Percentiles rank a stretch among this genome's conserved stretches.
These are phyloP conservation scores for Penicillium steckii DNA, from an alignment of 495 filamentous ascomycete species.

Conservation along the genomic window DNA sequence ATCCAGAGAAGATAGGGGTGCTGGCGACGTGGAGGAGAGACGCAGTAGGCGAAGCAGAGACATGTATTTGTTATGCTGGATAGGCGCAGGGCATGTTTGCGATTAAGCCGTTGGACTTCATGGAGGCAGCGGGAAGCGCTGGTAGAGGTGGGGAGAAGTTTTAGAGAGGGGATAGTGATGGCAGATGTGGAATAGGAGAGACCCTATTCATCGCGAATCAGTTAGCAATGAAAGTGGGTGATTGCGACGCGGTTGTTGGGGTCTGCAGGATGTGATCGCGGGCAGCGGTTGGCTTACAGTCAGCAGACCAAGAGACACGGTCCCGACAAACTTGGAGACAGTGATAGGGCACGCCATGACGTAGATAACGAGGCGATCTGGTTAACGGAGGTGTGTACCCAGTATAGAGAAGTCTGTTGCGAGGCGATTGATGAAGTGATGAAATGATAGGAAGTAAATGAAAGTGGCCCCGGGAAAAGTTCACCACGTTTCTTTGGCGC, in stretches of 20 bases:
- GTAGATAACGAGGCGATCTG: neutral
- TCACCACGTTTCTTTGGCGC: conserved; percentile 1
- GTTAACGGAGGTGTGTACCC: neutral
- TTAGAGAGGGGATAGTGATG: conserved; percentile 71
- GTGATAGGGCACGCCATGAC: conserved; percentile 71
- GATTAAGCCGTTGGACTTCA: conserved; percentile 58
- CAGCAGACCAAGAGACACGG: conserved; percentile 78
- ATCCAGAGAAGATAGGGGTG: conserved; percentile 90
- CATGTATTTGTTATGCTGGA: conserved; percentile 58
- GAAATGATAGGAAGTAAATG: neutral
- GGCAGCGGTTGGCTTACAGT: conserved; percentile 58
- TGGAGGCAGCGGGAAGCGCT: conserved; percentile 63
- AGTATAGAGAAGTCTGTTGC: neutral
- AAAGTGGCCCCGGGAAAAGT: neutral
- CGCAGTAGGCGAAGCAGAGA: conserved; percentile 67
- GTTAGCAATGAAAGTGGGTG: conserved; percentile 2
- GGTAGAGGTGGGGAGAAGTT: conserved; percentile 69
- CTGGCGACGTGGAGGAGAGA: conserved; percentile 66
- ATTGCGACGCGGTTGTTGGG: neutral
- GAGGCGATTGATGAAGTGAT: neutral
- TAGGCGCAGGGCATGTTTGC: conserved; percentile 59
- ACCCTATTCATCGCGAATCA: conserved; percentile 54
- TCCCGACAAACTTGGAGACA: conserved; percentile 84
- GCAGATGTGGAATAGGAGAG: conserved; percentile 76
- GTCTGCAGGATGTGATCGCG: neutral